A percentile compares a stretch with the other conserved stretches of the same genome.
These are phyloP conservation scores for Solanum lycopersicoides DNA, from an alignment of 257 asterid species.

Conservation along the genomic window DNA sequence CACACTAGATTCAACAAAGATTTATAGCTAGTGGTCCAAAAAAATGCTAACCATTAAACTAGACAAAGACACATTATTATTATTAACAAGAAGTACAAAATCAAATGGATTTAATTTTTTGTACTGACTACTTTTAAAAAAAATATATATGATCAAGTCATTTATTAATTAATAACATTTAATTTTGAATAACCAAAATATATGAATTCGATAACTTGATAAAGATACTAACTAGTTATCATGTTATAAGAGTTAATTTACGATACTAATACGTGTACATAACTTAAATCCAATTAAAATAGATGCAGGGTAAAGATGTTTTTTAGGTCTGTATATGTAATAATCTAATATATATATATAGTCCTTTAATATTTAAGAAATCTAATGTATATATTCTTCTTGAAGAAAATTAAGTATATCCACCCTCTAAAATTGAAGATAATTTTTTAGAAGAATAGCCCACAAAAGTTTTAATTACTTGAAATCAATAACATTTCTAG, in stretches of 20 bases:
- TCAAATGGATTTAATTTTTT: neutral
- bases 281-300: too few relatives aligned
- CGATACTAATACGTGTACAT: neutral
- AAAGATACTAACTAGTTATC: neutral
- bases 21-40: neutral
- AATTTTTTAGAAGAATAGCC: neutral
- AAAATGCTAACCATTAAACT: neutral
- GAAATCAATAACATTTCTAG: neutral
- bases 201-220: neutral
- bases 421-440: neutral
- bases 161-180: too few relatives aligned
- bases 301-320: neutral
- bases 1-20: neutral
- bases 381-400: too few relatives aligned
- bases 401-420: neutral
- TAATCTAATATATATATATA: neutral
- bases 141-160: neutral
- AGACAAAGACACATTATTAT: neutral
- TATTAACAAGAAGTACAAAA: neutral
- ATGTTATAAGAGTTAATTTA: neutral
- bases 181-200: neutral
- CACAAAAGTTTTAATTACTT: neutral
- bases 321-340: neutral
- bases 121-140: neutral
- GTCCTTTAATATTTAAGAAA: too few relatives aligned